phyloP scores from a whole-genome alignment of 1,284 basidiomycete species.

The Cryptococcus floricola region DNA sequence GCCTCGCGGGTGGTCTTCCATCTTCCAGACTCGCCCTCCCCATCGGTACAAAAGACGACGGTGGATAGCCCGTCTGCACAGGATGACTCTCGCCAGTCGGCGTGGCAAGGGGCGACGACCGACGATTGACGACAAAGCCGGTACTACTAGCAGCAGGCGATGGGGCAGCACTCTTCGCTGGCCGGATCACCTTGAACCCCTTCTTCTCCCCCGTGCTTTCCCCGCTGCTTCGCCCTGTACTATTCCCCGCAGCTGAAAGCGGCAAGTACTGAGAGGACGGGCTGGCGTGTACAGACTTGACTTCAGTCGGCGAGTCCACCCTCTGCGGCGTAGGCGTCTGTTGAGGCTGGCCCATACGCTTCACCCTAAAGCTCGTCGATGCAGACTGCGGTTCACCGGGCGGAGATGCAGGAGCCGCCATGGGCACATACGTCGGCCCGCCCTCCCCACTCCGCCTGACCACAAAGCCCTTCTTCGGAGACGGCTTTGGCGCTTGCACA shows the following conservation, averaged over 20 bases:
- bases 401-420: slow-evolving; percentile 2
- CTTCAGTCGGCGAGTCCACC: neutral
- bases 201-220: neutral
- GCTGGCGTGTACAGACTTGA: slow-evolving; percentile 13
- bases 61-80: slow-evolving; percentile 14
- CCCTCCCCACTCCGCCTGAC: slow-evolving; percentile 8
- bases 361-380: slow-evolving; percentile 20
- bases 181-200: slow-evolving; percentile 16
- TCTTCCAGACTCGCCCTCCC: neutral
- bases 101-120: neutral
- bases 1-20: slow-evolving; percentile 4
- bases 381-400: neutral
- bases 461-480: slow-evolving; percentile 19
- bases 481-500: slow-evolving; percentile 20
- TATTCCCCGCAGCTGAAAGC: neutral
- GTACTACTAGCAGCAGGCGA: neutral
- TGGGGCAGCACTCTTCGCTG: slow-evolving; percentile 1
- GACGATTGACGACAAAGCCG: slow-evolving; percentile 12
- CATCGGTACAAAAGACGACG: slow-evolving; percentile 18
- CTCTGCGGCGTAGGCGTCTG: slow-evolving; percentile 8
- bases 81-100: neutral
- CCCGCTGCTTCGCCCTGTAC: neutral
- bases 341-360: slow-evolving; percentile 14
- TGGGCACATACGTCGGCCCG: slow-evolving; percentile 1
- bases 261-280: slow-evolving; percentile 3